These are phyloP conservation scores for Pyrenophora teres DNA, from an alignment of 2,329 filamentous ascomycete genomes.

Conservation along the genomic window DNA sequence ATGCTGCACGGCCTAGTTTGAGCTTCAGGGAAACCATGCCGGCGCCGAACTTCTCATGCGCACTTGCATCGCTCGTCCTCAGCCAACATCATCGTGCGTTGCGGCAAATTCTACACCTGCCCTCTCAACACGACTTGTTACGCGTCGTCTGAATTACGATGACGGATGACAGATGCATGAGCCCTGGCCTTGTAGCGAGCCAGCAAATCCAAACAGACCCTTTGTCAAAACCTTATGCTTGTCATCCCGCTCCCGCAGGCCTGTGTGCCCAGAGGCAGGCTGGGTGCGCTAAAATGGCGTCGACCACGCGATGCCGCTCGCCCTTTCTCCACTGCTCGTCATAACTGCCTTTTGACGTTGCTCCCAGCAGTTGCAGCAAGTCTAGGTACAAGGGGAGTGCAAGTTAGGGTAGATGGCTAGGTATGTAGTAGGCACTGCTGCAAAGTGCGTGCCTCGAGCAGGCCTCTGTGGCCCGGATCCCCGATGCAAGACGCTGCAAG, in stretches of 20 bases:
- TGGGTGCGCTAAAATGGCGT: slow-evolving; percentile 34
- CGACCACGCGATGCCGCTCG: slow-evolving; percentile 31
- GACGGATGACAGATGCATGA: slow-evolving; percentile 10
- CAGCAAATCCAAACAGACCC: slow-evolving; percentile 32
- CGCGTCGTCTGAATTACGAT: not conserved
- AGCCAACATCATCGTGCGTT: slow-evolving; percentile 31
- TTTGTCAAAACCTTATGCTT: slow-evolving; percentile 46
- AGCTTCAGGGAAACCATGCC: slow-evolving; percentile 25
- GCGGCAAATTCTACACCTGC: slow-evolving; percentile 16
- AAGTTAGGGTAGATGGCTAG: too few relatives aligned
- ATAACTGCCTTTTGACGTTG: slow-evolving; percentile 23
- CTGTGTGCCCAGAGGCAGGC: slow-evolving; percentile 32
- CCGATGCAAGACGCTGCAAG: slow-evolving; percentile 29
- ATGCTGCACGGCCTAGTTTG: slow-evolving; percentile 31
- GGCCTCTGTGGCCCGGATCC: slow-evolving; percentile 30
- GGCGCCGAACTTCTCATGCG: slow-evolving; percentile 33
- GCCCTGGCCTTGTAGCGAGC: slow-evolving; percentile 26
- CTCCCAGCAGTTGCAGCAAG: slow-evolving; percentile 15
- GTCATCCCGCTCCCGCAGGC: slow-evolving; percentile 47
- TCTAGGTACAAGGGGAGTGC: slow-evolving; percentile 5
- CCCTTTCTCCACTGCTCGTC: slow-evolving; percentile 31
- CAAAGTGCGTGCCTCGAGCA: slow-evolving; percentile 9
- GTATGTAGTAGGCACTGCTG: too few relatives aligned
- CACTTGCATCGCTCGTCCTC: slow-evolving; percentile 25
- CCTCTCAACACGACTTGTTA: slow-evolving; percentile 8